phyloP scores from a whole-genome alignment of 164 flowering plant genomes.

The Aristolochia californica region DNA sequence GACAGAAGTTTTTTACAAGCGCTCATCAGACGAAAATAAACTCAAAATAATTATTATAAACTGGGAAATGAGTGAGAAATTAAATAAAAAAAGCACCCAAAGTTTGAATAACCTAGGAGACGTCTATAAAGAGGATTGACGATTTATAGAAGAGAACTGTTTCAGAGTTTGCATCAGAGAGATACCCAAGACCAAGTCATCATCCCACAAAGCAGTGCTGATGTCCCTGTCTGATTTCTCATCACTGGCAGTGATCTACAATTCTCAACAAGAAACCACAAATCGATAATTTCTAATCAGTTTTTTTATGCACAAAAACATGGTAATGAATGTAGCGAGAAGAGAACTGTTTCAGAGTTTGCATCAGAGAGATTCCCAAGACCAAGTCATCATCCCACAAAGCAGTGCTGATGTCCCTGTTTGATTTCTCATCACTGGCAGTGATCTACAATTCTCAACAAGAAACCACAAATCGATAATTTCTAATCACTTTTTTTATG shows the following conservation, averaged over 20 bases:
- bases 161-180: slow-evolving; percentile 3
- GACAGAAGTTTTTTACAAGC: no score
- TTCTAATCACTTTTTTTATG: not conserved
- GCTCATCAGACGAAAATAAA: no score
- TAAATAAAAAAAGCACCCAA: no score
- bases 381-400: slow-evolving; percentile 2
- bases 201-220: not conserved
- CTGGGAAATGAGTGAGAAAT: no score
- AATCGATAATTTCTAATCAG: not conserved
- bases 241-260: slow-evolving; percentile 12
- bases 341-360: no score
- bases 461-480: not conserved
- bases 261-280: not conserved
- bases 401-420: slow-evolving; percentile 3
- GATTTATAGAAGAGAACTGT: no score
- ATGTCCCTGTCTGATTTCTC: slow-evolving; percentile 3
- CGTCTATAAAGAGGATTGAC: no score
- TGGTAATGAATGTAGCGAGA: no score
- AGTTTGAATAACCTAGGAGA: no score
- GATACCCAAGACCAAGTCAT: slow-evolving; percentile 4
- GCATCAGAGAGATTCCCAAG: slow-evolving; percentile 6
- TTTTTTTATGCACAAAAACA: no score
- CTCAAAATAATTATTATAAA: no score
- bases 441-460: not conserved
- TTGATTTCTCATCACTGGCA: slow-evolving; percentile 13